Evolutionary conservation across 768 basidiomycete species (phyloP).

Genomic region (Phlebiopsis flavidoalba): DNA sequence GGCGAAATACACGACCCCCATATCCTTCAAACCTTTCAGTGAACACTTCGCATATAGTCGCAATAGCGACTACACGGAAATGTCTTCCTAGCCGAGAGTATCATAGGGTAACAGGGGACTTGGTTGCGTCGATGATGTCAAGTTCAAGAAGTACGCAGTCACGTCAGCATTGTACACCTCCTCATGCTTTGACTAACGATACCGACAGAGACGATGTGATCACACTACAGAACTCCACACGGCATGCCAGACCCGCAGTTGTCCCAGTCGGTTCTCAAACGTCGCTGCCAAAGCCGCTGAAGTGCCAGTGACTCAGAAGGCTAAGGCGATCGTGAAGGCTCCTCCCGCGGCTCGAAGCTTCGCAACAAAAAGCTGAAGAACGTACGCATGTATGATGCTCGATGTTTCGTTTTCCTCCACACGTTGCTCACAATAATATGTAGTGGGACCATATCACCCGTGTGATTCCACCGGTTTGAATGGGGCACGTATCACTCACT

Average conservation of each 20-base stretch:
- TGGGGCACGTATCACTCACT: constrained; percentile 90
- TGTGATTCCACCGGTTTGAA: constrained; percentile 86
- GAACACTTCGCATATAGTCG: constrained; percentile 95
- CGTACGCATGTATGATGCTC: constrained; percentile 57
- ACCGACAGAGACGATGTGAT: constrained; percentile 74
- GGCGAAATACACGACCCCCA: constrained; percentile 92
- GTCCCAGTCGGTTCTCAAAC: constrained; percentile 37
- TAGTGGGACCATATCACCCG: constrained; percentile 90
- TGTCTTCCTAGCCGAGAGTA: constrained; percentile 88
- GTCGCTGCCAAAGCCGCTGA: constrained; percentile 13
- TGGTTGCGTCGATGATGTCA: constrained; percentile 80
- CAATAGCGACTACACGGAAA: constrained; percentile 87
- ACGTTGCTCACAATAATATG: background rate
- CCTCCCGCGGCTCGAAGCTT: constrained; percentile 31
- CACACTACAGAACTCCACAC: constrained; percentile 90
- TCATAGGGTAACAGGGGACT: constrained; percentile 80
- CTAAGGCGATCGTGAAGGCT: constrained; percentile 20
- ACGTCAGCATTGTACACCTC: background rate
- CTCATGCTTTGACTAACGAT: background rate
- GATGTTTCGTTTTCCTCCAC: background rate
- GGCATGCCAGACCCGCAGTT: constrained; percentile 61
- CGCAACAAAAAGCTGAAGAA: constrained; percentile 48
- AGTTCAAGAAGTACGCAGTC: constrained; percentile 70
- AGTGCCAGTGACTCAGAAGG: constrained; percentile 25
- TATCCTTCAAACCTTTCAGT: constrained; percentile 96